These are phyloP conservation scores for Yamadazyma akitaensis DNA, from an alignment of 805 yeast species.

Conservation along the genomic window DNA sequence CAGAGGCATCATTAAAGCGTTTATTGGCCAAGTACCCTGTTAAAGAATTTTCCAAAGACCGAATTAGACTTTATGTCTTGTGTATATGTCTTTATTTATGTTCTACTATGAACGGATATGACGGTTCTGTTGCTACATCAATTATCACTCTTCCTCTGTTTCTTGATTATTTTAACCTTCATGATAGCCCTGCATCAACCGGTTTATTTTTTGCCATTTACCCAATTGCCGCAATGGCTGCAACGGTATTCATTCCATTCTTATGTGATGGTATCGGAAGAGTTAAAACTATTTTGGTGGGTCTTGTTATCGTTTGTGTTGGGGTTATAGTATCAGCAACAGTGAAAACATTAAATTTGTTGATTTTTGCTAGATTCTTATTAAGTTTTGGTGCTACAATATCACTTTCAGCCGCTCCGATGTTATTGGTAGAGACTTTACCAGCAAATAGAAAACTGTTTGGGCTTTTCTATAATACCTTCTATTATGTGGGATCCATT, in stretches of 20 bases:
- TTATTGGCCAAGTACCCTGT: conserved; percentile 13
- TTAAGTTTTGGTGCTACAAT: conserved; percentile 42
- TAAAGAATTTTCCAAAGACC: conserved; percentile 8
- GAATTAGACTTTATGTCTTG: conserved; percentile 11
- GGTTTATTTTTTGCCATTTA: conserved; percentile 33
- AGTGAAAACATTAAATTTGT: conserved; percentile 22
- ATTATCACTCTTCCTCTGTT: conserved; percentile 18
- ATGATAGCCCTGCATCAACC: conserved; percentile 29
- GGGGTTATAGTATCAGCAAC: conserved; percentile 32
- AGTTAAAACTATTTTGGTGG: conserved; percentile 24
- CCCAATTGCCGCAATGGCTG: conserved; percentile 29
- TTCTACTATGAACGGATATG: conserved; percentile 45
- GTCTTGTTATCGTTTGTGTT: conserved; percentile 21
- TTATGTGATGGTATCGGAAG: conserved; percentile 30
- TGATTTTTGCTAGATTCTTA: conserved; percentile 42
- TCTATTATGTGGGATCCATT: conserved; percentile 40
- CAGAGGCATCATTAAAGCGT: conserved; percentile 8
- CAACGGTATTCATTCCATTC: conserved; percentile 29
- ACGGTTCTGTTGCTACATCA: conserved; percentile 38
- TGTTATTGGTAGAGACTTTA: conserved; percentile 44
- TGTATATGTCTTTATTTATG: conserved; percentile 23
- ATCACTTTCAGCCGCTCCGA: conserved; percentile 41
- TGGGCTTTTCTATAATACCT: conserved; percentile 21
- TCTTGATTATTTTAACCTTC: conserved; percentile 13
- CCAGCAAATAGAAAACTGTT: conserved; percentile 24